These are phyloP conservation scores for Rhipidocladum racemiflorum DNA, from an alignment of 176 grass and related monocot species.

Conservation along the genomic window DNA sequence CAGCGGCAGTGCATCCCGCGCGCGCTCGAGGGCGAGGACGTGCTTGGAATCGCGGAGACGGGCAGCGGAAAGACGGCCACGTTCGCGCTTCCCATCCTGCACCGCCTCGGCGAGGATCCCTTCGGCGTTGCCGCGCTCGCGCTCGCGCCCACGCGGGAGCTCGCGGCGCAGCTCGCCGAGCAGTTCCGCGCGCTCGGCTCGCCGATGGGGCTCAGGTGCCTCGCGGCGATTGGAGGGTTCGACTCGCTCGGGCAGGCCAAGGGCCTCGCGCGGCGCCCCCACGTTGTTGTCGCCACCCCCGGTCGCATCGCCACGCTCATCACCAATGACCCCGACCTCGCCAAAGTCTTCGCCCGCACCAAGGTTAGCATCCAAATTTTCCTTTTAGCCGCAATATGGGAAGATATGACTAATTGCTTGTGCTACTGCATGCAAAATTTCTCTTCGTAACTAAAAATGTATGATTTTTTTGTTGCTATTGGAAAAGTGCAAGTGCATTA, in stretches of 20 bases:
- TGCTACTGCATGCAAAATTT: background rate
- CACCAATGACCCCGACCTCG: slow-evolving; percentile 60
- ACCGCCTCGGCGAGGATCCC: slow-evolving; percentile 69
- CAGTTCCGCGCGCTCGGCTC: slow-evolving; percentile 92
- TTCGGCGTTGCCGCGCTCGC: slow-evolving; percentile 80
- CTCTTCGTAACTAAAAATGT: background rate
- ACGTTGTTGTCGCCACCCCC: slow-evolving; percentile 81
- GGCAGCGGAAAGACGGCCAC: slow-evolving; percentile 92
- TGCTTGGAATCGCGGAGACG: slow-evolving; percentile 80
- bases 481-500: background rate
- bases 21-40: slow-evolving; percentile 69
- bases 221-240: slow-evolving; percentile 79
- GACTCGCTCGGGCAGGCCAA: slow-evolving; percentile 74
- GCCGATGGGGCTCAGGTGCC: slow-evolving; percentile 64
- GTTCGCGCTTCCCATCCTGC: slow-evolving; percentile 81
- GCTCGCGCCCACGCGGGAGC: slow-evolving; percentile 73
- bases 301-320: slow-evolving; percentile 82
- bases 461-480: background rate
- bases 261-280: slow-evolving; percentile 60
- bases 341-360: slow-evolving; percentile 69
- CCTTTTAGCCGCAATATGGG: background rate
- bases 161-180: slow-evolving; percentile 81
- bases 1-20: slow-evolving; percentile 82
- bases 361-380: slow-evolving; percentile 38
- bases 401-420: background rate